Base-by-base conservation (phyloP, 208 protist genomes). In the Wallacemonas sp. region DNA sequence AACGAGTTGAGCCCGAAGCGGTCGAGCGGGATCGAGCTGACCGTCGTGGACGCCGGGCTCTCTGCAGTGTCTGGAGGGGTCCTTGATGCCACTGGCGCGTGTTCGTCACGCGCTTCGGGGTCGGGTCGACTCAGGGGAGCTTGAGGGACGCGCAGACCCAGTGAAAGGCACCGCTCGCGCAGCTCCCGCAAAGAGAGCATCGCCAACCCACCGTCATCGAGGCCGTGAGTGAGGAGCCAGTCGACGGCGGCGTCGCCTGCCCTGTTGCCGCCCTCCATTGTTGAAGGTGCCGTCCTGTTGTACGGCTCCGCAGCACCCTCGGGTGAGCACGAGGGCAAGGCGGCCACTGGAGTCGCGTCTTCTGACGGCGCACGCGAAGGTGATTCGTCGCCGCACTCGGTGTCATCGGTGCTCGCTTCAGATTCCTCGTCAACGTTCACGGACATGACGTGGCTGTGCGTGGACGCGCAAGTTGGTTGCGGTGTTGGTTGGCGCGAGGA, bases 371-470 rank as follows among this genome's bases (percentile, higher is more conserved):
- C n/a, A n/a, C n/a, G n/a, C n/a, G n/a, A 48, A 9, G 36, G 36
- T 17, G 36, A 6, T 17, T 39, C 36, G 13, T 39, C 36, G 13
- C 9, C 9, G 36, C 36, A 6, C 6, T 13, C 36, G 6, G 36
- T 17, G 36, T 17, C 36, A 17, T 6, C 6, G 36, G 9, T 39
- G 13, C 24, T 17, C 3, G 30, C 30, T 26, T 29, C 8, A 29
- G 50, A 6, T 3, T 39, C 50, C 10, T 60, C 55, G 37, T 59
- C 60, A 26, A 48, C 42, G 42, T 48, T 19, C 5, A 48, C 22
- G 9, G 42, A 15, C 10, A 41, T 15, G 10, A 62, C 29, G 46
- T 61, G 33, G 68, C 65, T 69, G 37, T 68, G 61, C 29, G 62
- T 74, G 37, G 58, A 71, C 37, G 15, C 8, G 41, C 6, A 12